A percentile compares a stretch with the other conserved stretches of the same genome.
Evolutionary conservation across 306 rosid species (phyloP).

Genomic region (Gynostemma pentaphyllum): DNA sequence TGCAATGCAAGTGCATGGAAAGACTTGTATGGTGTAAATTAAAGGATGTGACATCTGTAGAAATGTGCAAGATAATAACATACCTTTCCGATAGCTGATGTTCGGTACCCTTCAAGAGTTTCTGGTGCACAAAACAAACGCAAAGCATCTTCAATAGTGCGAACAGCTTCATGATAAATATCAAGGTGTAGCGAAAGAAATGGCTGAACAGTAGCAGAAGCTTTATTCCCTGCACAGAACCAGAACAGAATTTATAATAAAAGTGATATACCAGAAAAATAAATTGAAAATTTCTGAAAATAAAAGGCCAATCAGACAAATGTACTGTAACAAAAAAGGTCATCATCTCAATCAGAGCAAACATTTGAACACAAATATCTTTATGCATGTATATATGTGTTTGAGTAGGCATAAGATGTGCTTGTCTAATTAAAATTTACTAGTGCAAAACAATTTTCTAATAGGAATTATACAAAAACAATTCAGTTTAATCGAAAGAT

Average conservation of each 20-base stretch:
- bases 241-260: not conserved
- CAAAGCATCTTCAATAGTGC: conserved; percentile 75
- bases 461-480: too few species aligned
- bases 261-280: not conserved
- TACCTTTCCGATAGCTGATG: conserved; percentile 75
- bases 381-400: not conserved
- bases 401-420: not conserved
- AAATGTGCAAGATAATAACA: not conserved
- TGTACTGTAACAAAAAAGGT: not conserved
- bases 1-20: not conserved
- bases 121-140: conserved; percentile 81
- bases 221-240: conserved; percentile 36
- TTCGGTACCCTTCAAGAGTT: conserved; percentile 79
- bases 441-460: not conserved
- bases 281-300: not conserved
- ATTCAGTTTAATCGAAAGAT: not conserved
- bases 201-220: conserved; percentile 78
- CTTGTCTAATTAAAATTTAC: not conserved
- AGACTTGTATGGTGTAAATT: not conserved
- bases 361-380: not conserved
- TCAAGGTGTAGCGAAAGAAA: conserved; percentile 84
- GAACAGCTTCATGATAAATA: conserved; percentile 62
- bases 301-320: not conserved
- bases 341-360: not conserved
- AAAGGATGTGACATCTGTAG: not conserved